Conservation (phyloP, 805 yeast genomes). For the Candida hispaniensis region DNA sequence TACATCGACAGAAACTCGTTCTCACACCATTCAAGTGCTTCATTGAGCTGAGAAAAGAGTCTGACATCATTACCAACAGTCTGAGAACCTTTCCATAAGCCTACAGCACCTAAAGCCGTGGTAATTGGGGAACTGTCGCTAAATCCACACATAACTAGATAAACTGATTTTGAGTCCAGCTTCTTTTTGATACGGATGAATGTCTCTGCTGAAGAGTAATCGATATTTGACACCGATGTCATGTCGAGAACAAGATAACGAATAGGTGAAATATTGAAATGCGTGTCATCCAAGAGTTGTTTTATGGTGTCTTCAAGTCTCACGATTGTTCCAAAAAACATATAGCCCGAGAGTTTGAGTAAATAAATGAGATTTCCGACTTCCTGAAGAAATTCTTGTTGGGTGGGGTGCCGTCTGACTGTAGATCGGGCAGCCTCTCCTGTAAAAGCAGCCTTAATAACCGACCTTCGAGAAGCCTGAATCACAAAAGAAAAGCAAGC, state of each 20-base stretch:
- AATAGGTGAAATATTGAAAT: conserved; percentile 45
- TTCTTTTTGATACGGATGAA: conserved; percentile 77
- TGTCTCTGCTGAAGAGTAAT: conserved; percentile 94
- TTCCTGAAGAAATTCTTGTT: conserved; percentile 69
- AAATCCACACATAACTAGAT: conserved; percentile 70
- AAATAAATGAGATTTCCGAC: conserved; percentile 89
- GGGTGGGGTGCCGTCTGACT: conserved; percentile 81
- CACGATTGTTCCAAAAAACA: conserved; percentile 93
- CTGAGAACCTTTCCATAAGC: conserved; percentile 50
- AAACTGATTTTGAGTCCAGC: conserved; percentile 55
- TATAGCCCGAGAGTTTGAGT: conserved; percentile 73
- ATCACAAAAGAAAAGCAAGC: conserved; percentile 95
- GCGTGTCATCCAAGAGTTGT: conserved; percentile 45
- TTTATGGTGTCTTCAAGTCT: conserved; percentile 74
- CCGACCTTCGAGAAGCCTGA: conserved; percentile 76
- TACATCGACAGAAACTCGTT: conserved; percentile 68
- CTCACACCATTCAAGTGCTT: conserved; percentile 95
- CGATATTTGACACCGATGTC: conserved; percentile 66
- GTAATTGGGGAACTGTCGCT: conserved; percentile 54
- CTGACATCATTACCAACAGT: conserved; percentile 33
- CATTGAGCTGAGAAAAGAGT: conserved; percentile 67
- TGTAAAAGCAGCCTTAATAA: conserved; percentile 69
- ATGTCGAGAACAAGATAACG: conserved; percentile 77
- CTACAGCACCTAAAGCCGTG: conserved; percentile 70
- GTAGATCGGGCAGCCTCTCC: conserved; percentile 88